phyloP scores from a whole-genome alignment of 257 asterid genomes.

The Buddleja alternifolia region DNA sequence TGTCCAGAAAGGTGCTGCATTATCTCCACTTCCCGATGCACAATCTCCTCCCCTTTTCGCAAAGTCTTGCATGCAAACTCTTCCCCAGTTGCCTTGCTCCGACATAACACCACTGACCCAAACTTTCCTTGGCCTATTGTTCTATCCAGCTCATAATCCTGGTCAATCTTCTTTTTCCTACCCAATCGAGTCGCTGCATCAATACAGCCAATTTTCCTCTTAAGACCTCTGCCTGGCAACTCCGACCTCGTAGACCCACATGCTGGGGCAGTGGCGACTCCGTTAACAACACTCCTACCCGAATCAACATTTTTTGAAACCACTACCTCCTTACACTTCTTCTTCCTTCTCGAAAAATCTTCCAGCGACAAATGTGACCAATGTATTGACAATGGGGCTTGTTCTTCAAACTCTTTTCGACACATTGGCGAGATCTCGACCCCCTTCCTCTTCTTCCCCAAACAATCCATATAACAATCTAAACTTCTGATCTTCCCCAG shows the following conservation, averaged over 20 bases:
- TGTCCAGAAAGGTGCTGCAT: conserved; percentile 96
- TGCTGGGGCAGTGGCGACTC: conserved; percentile 80
- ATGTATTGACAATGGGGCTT: conserved; percentile 39
- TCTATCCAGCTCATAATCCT: conserved; percentile 62
- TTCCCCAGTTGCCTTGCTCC: conserved; percentile 64
- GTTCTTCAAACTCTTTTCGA: conserved; percentile 34
- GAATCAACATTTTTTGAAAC: conserved; percentile 43
- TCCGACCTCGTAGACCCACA: conserved; percentile 59
- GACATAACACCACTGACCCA: conserved; percentile 77
- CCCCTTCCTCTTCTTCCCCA: conserved; percentile 85
- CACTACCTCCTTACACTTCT: conserved; percentile 70
- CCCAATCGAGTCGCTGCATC: conserved; percentile 79
- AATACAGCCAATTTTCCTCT: conserved; percentile 90
- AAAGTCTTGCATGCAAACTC: conserved; percentile 85
- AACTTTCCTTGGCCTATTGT: conserved; percentile 76
- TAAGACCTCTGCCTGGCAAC: conserved; percentile 69
- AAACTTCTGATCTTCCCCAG: neutral
- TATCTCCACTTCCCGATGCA: conserved; percentile 91
- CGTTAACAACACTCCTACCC: conserved; percentile 54
- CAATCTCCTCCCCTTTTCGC: conserved; percentile 82
- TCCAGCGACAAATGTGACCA: conserved; percentile 74
- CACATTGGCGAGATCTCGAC: conserved; percentile 43
- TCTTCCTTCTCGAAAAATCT: conserved; percentile 69
- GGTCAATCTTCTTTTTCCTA: conserved; percentile 82
- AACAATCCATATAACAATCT: conserved; percentile 49